These are phyloP conservation scores for Nyssa sinensis DNA, from an alignment of 148 eudicot genomes.

Conservation along the genomic window DNA sequence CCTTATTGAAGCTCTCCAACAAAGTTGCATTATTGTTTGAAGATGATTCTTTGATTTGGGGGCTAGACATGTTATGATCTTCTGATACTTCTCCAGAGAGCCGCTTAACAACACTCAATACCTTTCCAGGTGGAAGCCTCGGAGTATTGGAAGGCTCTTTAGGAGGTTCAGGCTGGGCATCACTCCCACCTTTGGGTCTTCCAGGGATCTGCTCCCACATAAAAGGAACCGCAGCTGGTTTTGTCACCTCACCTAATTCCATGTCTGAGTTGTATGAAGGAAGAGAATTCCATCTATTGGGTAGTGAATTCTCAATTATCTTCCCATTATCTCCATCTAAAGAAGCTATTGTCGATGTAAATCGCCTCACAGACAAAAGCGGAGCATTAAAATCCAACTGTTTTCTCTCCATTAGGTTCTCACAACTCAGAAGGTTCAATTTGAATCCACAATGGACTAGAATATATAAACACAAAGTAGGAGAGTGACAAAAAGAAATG, in stretches of 20 bases:
- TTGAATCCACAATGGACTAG: neutral
- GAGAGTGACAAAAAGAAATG: neutral
- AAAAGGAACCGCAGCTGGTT: conserved; percentile 60
- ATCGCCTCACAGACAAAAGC: conserved; percentile 49
- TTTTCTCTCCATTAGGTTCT: conserved; percentile 38
- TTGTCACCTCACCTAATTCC: conserved; percentile 38
- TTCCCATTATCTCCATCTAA: conserved; percentile 18
- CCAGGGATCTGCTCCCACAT: conserved; percentile 59
- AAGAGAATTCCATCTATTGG: conserved; percentile 32
- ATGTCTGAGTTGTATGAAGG: conserved; percentile 24
- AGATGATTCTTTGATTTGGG: conserved; percentile 21
- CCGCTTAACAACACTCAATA: conserved; percentile 12
- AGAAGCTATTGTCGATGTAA: conserved; percentile 24
- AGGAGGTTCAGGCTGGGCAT: conserved; percentile 8
- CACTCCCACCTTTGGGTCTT: conserved; percentile 34
- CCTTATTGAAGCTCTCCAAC: conserved; percentile 27
- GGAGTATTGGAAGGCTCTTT: conserved; percentile 30
- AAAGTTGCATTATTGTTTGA: conserved; percentile 26
- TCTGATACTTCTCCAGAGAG: conserved; percentile 22
- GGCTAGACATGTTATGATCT: conserved; percentile 11
- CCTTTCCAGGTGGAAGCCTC: conserved; percentile 40
- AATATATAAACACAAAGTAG: neutral
- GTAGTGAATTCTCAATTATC: conserved; percentile 9
- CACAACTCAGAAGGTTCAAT: neutral
- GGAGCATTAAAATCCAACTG: conserved; percentile 54